Base-by-base conservation (phyloP, 2,329 filamentous ascomycete genomes). In the Xylaria sp. region DNA sequence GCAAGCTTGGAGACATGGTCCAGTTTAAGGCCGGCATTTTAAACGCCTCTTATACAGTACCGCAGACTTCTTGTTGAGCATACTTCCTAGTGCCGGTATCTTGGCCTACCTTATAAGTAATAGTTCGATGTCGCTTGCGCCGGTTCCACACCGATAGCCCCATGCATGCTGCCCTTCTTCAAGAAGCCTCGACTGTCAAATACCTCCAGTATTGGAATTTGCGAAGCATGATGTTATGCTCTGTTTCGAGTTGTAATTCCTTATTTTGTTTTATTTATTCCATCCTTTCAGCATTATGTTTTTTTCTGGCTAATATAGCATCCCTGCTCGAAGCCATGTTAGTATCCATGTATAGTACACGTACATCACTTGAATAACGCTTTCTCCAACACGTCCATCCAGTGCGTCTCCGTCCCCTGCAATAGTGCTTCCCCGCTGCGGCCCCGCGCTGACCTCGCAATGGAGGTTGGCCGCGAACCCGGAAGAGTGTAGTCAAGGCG, bases 381-480 rank as follows among this genome's bases (percentile, higher is more conserved):
- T 32, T 65, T 62, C 69, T 71, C 69, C 69, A 71, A 69, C 66
- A 62, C 35, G 37, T 48, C 32, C 25, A 71, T 64, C 70, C 68
- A 66, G 61, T 57, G 60, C 61, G 64, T 64, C 71, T 71, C 48
- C 72, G 69, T 69, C 68, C 67, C 68, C 65, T 70, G 61, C 68
- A 69, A 64, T 50, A 67, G 37, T 60, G 53, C 53, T 63, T 66
- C 67, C 69, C 69, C 68, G 65, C 64, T 70, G 64, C 69, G 63
- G 70, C 67, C 69, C 74, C 71, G 71, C 72, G 69, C 72, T 67
- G 71, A 70, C 71, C 74, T 72, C 68, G 61, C 37, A 58, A 65
- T 64, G 67, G 65, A 73, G 69, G 71, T 57, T 65, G 66, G 71
- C 71, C 68, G 69, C 69, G 70, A 70, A 66, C 62, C 67, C 69